phyloP scores from a whole-genome alignment of 2,329 filamentous ascomycete genomes.

The Epichloe gansuensis region DNA sequence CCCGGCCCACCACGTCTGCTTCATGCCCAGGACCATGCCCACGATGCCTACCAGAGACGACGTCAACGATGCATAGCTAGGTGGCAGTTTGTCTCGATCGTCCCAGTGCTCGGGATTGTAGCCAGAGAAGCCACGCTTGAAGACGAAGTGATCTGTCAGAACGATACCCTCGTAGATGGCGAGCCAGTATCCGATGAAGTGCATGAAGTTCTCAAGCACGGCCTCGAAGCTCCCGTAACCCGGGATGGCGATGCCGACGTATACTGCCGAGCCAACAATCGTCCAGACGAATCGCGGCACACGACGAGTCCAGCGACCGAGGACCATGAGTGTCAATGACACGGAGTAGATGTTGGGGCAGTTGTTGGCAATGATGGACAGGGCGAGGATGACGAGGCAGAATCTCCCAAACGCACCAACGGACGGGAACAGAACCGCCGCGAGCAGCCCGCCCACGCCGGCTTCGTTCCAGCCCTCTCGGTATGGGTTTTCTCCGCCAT shows the following conservation, averaged over 20 bases:
- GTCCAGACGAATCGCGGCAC: conserved; percentile 60
- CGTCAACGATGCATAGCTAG: conserved; percentile 47
- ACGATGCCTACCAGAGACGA: conserved; percentile 52
- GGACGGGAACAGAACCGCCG: conserved; percentile 42
- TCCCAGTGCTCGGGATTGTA: conserved; percentile 50
- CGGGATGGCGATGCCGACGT: conserved; percentile 57
- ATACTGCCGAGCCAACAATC: conserved; percentile 45
- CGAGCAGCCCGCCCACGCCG: conserved; percentile 54
- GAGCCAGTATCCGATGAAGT: conserved; percentile 58
- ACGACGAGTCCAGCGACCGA: conserved; percentile 40
- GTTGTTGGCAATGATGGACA: conserved; percentile 58
- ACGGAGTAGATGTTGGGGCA: conserved; percentile 62
- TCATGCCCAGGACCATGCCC: conserved; percentile 58
- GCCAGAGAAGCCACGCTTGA: conserved; percentile 45
- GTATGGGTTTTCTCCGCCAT: background rate
- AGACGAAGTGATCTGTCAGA: conserved; percentile 55
- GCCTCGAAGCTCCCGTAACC: conserved; percentile 53
- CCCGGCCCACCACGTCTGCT: conserved; percentile 55
- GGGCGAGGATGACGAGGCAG: conserved; percentile 52
- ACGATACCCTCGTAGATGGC: conserved; percentile 59
- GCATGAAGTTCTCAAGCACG: conserved; percentile 59
- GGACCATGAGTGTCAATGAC: conserved; percentile 52
- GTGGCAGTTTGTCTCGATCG: conserved; percentile 42
- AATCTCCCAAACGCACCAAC: conserved; percentile 60
- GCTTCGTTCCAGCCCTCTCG: background rate